A percentile compares a stretch with the other conserved stretches of the same genome.
These are phyloP conservation scores for Pilobolus umbonatus DNA, from an alignment of 192 early-diverging fungal species.

Conservation along the genomic window DNA sequence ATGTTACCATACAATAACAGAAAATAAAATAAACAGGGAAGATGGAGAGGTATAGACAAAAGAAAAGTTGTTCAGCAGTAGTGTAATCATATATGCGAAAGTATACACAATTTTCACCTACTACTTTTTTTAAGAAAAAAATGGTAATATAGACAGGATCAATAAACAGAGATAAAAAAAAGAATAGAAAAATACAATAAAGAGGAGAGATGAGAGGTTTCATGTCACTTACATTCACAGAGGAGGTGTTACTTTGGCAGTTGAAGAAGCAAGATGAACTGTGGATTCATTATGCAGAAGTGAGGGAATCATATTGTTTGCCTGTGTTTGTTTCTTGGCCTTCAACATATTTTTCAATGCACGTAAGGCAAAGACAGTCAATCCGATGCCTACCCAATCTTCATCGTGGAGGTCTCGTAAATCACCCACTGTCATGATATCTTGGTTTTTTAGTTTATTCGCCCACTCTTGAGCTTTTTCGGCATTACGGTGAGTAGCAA, in stretches of 20 bases:
- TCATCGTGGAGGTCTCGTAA: slow-evolving; percentile 67
- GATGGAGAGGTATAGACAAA: slow-evolving; percentile 6
- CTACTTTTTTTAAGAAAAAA: not conserved
- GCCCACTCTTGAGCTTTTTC: slow-evolving; percentile 78
- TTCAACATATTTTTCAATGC: slow-evolving; percentile 51
- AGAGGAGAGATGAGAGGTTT: not conserved
- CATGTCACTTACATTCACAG: not conserved
- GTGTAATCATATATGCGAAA: too few relatives aligned
- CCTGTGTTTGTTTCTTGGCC: slow-evolving; percentile 37
- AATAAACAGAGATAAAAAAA: not conserved
- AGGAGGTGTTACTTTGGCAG: slow-evolving; percentile 8
- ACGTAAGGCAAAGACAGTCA: slow-evolving; percentile 53
- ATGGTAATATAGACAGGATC: not conserved
- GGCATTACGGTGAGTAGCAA: slow-evolving; percentile 54
- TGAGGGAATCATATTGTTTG: not conserved
- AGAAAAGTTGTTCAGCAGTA: slow-evolving; percentile 7
- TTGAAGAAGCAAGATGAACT: not conserved
- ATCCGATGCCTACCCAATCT: slow-evolving; percentile 64
- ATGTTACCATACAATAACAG: too few relatives aligned
- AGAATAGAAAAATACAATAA: not conserved
- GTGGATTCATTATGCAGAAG: not conserved
- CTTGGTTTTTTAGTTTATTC: slow-evolving; percentile 63
- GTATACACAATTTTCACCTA: too few relatives aligned
- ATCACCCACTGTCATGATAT: slow-evolving; percentile 78
- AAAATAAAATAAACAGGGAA: not conserved